Percentiles rank a stretch among this genome's conserved stretches.
These are phyloP conservation scores for Backusella morwellensis DNA, from an alignment of 192 early-diverging fungal genomes.

Conservation along the genomic window DNA sequence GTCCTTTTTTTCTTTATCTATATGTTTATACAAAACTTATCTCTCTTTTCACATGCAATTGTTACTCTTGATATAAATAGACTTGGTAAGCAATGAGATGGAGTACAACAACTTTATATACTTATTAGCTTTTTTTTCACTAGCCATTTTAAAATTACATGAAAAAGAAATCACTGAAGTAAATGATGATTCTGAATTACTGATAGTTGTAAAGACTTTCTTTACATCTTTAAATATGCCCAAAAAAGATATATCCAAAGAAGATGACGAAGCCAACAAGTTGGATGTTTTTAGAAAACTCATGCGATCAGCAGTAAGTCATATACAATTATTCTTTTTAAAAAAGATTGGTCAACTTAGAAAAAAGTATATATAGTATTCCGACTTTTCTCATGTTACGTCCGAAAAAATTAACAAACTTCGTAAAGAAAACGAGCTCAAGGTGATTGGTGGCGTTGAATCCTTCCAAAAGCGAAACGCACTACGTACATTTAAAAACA, in stretches of 20 bases:
- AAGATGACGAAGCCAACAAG: neutral
- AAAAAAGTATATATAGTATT: conserved; percentile 45
- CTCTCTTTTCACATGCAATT: neutral
- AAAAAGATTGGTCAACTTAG: neutral
- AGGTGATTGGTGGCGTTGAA: conserved; percentile 78
- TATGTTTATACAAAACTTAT: neutral
- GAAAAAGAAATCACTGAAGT: conserved; percentile 64
- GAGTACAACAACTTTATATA: neutral
- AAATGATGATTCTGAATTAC: conserved; percentile 70
- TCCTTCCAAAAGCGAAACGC: conserved; percentile 75
- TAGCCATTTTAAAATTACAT: conserved; percentile 93
- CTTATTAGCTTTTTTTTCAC: neutral
- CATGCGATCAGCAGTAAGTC: conserved; percentile 9
- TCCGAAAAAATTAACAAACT: conserved; percentile 62
- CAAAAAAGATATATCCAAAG: neutral
- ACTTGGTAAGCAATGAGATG: neutral
- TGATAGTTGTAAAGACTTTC: conserved; percentile 85
- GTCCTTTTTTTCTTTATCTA: conserved; percentile 8
- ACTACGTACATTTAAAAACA: conserved; percentile 62
- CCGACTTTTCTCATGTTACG: conserved; percentile 75
- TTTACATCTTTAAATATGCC: conserved; percentile 80
- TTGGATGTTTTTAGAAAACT: neutral
- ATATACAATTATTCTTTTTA: neutral
- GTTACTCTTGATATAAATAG: neutral
- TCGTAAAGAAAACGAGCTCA: conserved; percentile 71